Evolutionary conservation across 2,329 filamentous ascomycete genomes (phyloP), one percentile per base, ranked within the genome.

Genomic region (Ceratocystiopsis sp.): DNA sequence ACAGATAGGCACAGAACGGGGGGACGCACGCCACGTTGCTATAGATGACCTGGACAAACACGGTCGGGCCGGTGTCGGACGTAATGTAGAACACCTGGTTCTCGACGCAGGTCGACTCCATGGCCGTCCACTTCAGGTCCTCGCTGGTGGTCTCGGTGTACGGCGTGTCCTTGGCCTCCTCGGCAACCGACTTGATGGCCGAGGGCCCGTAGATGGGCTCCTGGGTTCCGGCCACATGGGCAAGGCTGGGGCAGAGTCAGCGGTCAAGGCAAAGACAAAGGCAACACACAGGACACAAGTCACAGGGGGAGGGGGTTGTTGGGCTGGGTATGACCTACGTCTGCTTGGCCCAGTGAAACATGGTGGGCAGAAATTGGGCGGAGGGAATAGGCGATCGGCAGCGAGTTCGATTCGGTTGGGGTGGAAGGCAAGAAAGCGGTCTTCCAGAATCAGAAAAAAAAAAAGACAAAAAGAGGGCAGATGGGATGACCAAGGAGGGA

Each of bases 341-440:
- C 64, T 89, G 81, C 67, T 93, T 91, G 54, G 86, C 80, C 86
- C 86, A 95, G 69, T 85, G 91, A 69, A 93, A 87, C 79, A 84
- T 91, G 62, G 57, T 72, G 45, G 45, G 44, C 32, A 25, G 40
- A 21, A 15, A 41, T 21, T 8, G 10, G 37, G 17, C 35, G 33
- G 35, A n/a, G 4, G 16, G 16, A 12, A 21, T 14, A 16, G 41
- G 32, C 10, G 12, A 9, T n/a, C 12, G 7, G 18, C 15, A 17
- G 29, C 7, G 21, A 7, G 32, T 36, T 36, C n/a, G n/a, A 10
- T 29, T 29, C 25, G 33, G 6, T 29, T 10, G 25, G 25, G 25
- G 7, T 8, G 25, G 15, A 36, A 36, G 35, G 34, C 2, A 18
- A 29, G 16, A 13, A 19, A 35, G 13, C 2, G 39, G 18, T n/a